Evolutionary conservation across 2,329 filamentous ascomycete genomes (phyloP).

Genomic region (Calonectria pseudoturangicola): DNA sequence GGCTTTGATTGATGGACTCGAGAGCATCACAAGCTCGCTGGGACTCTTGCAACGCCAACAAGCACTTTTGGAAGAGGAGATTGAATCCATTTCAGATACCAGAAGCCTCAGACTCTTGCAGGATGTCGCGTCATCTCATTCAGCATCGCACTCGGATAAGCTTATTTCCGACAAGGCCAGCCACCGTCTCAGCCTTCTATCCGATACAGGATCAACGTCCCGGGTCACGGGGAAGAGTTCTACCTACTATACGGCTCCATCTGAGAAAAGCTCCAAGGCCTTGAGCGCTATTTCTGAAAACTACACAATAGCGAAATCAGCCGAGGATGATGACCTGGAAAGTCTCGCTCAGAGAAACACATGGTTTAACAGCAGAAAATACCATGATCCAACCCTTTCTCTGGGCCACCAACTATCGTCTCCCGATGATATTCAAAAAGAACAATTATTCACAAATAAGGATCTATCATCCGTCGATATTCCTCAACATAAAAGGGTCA

Average conservation of each 20-base stretch:
- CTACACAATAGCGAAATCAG: neutral
- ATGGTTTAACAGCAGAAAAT: neutral
- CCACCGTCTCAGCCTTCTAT: slow-evolving; percentile 1
- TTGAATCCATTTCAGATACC: slow-evolving; percentile 7
- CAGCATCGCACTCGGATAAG: neutral
- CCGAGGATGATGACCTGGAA: neutral
- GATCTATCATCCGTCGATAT: neutral
- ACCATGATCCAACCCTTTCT: neutral
- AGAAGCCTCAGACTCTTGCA: slow-evolving; percentile 10
- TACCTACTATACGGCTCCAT: slow-evolving; percentile 11
- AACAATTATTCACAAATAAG: neutral
- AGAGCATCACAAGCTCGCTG: slow-evolving; percentile 4
- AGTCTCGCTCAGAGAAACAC: neutral
- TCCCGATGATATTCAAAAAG: neutral
- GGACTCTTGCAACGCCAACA: slow-evolving; percentile 1
- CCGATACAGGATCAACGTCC: neutral
- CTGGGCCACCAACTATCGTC: neutral
- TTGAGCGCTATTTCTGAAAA: slow-evolving; percentile 1
- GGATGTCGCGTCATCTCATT: slow-evolving; percentile 3
- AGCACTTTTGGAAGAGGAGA: neutral
- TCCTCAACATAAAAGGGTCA: slow-evolving; percentile 8
- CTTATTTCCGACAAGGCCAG: slow-evolving; percentile 6
- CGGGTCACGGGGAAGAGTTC: neutral
- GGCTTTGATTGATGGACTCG: neutral
- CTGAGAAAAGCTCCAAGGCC: neutral